A percentile compares a stretch with the other conserved stretches of the same genome.
phyloP scores from a whole-genome alignment of 305 asterid genomes.

The Ajuga reptans region DNA sequence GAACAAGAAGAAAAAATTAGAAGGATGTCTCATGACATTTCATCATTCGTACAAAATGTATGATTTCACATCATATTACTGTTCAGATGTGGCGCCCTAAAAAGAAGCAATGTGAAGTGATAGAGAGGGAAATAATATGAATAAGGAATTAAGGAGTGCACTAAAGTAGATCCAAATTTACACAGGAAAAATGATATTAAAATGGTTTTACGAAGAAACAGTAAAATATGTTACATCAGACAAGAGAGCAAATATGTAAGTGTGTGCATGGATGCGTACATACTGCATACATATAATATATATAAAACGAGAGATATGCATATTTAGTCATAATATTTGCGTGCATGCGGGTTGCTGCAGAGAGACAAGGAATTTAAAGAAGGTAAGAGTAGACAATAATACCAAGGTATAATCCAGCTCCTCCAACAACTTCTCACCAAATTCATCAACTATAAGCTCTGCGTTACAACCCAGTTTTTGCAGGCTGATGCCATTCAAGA shows the following conservation, averaged over 20 bases:
- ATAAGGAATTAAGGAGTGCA: not conserved
- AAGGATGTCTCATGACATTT: slow-evolving; percentile 9
- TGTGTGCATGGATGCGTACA: not conserved
- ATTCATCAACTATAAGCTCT: slow-evolving; percentile 96
- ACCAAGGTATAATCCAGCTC: slow-evolving; percentile 99
- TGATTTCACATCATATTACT: not conserved
- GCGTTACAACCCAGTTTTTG: slow-evolving; percentile 93
- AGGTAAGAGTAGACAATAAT: slow-evolving; percentile 27
- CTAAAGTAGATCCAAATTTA: slow-evolving; percentile 5
- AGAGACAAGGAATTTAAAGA: not conserved
- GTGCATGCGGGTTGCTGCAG: not conserved
- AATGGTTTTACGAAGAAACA: not conserved
- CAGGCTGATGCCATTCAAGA: slow-evolving; percentile 90
- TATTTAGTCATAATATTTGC: not conserved
- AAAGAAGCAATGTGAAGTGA: not conserved
- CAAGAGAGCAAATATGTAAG: not conserved
- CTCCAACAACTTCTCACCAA: slow-evolving; percentile 98
- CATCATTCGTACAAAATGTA: not conserved
- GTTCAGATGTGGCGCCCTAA: not conserved
- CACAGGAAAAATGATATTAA: not conserved
- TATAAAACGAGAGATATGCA: not conserved
- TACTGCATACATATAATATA: not conserved
- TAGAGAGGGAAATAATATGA: not conserved
- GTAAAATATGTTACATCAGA: not conserved
- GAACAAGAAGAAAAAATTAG: not conserved